Base-by-base conservation (phyloP, 2,329 filamentous ascomycete genomes). In the Ophiostoma quercus region DNA sequence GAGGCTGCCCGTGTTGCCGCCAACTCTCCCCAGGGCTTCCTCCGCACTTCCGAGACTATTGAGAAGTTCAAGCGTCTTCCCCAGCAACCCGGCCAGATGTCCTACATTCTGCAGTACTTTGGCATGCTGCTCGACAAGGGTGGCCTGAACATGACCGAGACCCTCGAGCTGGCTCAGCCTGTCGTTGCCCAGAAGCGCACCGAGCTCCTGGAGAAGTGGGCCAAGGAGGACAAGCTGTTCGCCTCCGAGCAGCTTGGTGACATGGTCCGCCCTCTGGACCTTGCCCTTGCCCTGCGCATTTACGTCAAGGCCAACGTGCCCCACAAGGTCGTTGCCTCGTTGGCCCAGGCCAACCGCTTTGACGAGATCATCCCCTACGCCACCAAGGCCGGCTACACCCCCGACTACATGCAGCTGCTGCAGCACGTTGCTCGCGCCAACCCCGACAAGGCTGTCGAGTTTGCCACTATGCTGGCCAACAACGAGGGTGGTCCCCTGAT, bases 101-200 rank as follows among this genome's bases (percentile, higher is more conserved):
- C 95, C 1, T 89, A 92, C 75, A 97, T 97, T 71, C 85, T 99
- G 68, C 95, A 98, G 78, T 99, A 99, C 81, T 99, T 99, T 75
- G 95, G 95, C 73, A 93, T 97, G 87, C 85, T 99, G 62, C 85
- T 99, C 43, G 96, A 99, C 79, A 97, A 99, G 86, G 94, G 95
- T 71, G 87, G 87, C 37, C 84, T 99, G 65, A 99, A 99, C 82
- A 89, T 90, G 78, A 91, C 96, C 74, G 95, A 99, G 81, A 97
- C 94, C 66, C 83, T 99, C 54, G 95, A 99, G 82, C 85, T 99
- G 72, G 94, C 95, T 11, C 89, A 93, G 74, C 95, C 95, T 25
- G 95, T 99, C 25, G 85, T 99, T 71, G 88, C 91, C 70, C 95
- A 99, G 80, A 95, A 94, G 79, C 89, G 95, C 74, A 98, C 97